Conservation (phyloP, 495 filamentous ascomycete genomes). For the Chaetomium fimeti region DNA sequence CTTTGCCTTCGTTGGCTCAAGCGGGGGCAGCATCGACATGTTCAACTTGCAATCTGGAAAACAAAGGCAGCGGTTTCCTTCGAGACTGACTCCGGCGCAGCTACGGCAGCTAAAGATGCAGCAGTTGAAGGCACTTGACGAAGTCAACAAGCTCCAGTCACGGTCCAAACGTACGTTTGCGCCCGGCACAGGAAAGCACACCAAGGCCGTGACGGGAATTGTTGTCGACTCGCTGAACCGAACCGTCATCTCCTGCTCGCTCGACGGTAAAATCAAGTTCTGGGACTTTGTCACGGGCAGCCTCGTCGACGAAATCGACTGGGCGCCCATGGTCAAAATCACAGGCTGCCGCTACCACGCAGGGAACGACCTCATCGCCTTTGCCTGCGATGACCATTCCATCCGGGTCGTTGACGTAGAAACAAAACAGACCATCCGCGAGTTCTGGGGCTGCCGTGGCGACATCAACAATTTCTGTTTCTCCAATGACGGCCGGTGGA, state of each 20-base stretch:
- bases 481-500: constrained; percentile 91
- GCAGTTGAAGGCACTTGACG: constrained; percentile 48
- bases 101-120: constrained; percentile 60
- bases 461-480: constrained; percentile 85
- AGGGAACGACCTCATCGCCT: constrained; percentile 79
- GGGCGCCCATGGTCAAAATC: constrained; percentile 73
- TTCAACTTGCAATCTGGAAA: constrained; percentile 94
- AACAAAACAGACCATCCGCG: constrained; percentile 84
- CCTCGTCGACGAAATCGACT: constrained; percentile 78
- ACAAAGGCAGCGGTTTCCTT: constrained; percentile 81
- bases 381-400: constrained; percentile 84
- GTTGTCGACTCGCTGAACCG: constrained; percentile 81
- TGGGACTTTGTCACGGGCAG: constrained; percentile 86
- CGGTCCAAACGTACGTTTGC: constrained; percentile 42
- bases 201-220: constrained; percentile 77
- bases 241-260: constrained; percentile 74
- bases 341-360: constrained; percentile 77
- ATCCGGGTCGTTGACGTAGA: constrained; percentile 88
- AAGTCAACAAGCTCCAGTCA: constrained; percentile 48
- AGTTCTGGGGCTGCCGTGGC: constrained; percentile 84
- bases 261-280: constrained; percentile 97
- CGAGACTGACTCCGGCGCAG: constrained; percentile 62
- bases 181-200: constrained; percentile 64
- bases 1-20: constrained; percentile 88
- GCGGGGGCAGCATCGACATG: constrained; percentile 78